These are phyloP conservation scores for Eremothecium gossypii DNA, from an alignment of 1,139 yeast genomes.

Conservation along the genomic window DNA sequence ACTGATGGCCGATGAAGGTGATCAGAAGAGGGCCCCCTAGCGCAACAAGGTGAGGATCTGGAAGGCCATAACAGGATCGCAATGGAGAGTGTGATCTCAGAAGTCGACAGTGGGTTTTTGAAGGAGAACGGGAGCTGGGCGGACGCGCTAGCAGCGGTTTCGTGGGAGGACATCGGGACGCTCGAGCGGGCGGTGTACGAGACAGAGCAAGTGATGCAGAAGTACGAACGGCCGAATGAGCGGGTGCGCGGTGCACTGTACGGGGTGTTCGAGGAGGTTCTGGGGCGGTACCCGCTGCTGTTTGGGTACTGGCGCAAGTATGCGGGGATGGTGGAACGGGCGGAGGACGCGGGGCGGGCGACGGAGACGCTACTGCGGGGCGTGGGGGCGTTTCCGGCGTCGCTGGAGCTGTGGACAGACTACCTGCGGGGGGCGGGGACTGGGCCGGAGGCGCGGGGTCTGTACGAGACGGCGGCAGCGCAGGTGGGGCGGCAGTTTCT, in stretches of 20 bases:
- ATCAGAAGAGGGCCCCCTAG: too few relatives aligned
- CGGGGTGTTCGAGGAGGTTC: conserved; percentile 33
- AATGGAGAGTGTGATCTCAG: conserved; percentile 5
- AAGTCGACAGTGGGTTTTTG: conserved; percentile 26
- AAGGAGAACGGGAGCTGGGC: conserved; percentile 30
- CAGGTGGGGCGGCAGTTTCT: conserved; percentile 49
- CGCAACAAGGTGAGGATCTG: too few relatives aligned
- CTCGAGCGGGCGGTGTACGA: conserved; percentile 21
- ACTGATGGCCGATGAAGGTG: neutral
- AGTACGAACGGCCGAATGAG: conserved; percentile 30
- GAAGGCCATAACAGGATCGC: too few relatives aligned
- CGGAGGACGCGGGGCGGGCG: conserved; percentile 46
- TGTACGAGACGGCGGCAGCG: conserved; percentile 36
- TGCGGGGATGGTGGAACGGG: conserved; percentile 44
- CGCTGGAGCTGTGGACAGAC: conserved; percentile 60
- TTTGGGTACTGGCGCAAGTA: conserved; percentile 55
- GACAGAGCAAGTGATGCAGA: conserved; percentile 28
- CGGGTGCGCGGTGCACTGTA: conserved; percentile 27
- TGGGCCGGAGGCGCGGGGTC: conserved; percentile 30
- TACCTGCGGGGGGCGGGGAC: conserved; percentile 37
- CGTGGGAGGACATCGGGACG: conserved; percentile 23
- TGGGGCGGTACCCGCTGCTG: conserved; percentile 46
- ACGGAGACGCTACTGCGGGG: conserved; percentile 40
- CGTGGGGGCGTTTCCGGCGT: conserved; percentile 43
- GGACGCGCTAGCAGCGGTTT: conserved; percentile 14